Evolutionary conservation across 441 rosid species (phyloP), one percentile per base, ranked within the genome.

Genomic region (Brassica balearica): DNA sequence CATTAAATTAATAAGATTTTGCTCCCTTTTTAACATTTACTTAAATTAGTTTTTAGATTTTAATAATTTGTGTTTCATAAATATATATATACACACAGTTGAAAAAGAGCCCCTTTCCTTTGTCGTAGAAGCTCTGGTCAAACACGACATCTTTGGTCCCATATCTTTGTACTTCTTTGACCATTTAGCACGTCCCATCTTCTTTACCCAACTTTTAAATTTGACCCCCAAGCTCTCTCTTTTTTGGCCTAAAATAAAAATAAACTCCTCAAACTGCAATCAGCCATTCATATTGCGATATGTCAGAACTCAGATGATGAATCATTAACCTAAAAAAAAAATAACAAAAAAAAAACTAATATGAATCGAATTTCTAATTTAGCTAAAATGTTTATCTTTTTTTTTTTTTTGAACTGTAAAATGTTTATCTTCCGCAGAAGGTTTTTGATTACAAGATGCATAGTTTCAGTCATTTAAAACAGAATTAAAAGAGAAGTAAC

Each of bases 61-160:
- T 38, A 8, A 38, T 38, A 38, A 2, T 38, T 38, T 38, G 0
- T 8, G 43, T 38, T 38, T 38, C 8, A 38, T 8, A 6, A 38
- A 38, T 38, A 38, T 38, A 8, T 41, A 11, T 10, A 46, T 17
- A 34, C 19, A 17, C 19, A 17, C 19, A 38, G 43, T 38, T 38
- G 43, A 38, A 38, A 38, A 68, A 20, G 62, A n/a, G 6, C 8
- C 17, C 38, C 36, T 2, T 61, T 60, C 27, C 12, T 23, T 69
- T 38, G 27, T 19, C 65, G 20, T 20, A 59, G 27, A 56, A 62
- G 27, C 10, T 38, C 15, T 34, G 34, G 81, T 78, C 77, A 78
- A 72, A 73, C 20, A 73, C 69, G 82, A 73, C 68, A 72, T 11
- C 61, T 48, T 78, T 60, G 81, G 73, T 66, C 73, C 48, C 58